Percentiles rank a stretch among this genome's conserved stretches.
Conservation (phyloP, 2,329 filamentous ascomycete genomes). For the Penicillium occitanis region DNA sequence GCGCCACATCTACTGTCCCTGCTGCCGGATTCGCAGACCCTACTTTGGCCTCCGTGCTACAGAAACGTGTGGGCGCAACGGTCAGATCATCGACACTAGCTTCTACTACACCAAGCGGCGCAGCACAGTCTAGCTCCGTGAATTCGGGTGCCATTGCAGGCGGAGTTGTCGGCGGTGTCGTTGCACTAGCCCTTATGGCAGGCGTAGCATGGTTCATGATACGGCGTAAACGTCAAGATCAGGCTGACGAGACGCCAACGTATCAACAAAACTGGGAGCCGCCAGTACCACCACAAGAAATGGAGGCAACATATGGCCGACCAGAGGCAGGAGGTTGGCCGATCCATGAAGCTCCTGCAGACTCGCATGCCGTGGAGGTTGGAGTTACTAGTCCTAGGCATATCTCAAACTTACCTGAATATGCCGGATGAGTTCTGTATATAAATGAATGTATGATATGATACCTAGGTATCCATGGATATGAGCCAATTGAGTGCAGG, state of each 20-base stretch:
- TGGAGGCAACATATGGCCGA: background rate
- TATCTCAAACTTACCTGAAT: background rate
- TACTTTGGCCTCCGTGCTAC: slow-evolving; percentile 2
- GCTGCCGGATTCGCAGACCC: slow-evolving; percentile 7
- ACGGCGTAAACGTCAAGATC: background rate
- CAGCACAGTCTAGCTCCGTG: background rate
- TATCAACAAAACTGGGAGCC: background rate
- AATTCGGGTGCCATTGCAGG: slow-evolving; percentile 21
- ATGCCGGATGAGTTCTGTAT: background rate
- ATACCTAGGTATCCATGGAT: background rate
- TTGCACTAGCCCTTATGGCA: slow-evolving; percentile 8
- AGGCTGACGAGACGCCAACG: background rate
- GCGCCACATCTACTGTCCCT: slow-evolving; percentile 8
- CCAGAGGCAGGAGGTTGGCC: background rate
- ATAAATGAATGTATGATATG: background rate
- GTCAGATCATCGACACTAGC: background rate
- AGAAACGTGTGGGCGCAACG: background rate
- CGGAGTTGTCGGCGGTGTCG: slow-evolving; percentile 19
- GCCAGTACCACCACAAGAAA: background rate
- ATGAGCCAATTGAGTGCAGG: background rate
- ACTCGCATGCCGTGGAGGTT: background rate
- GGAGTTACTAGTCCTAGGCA: background rate
- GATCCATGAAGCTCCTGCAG: background rate
- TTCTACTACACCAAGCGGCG: background rate
- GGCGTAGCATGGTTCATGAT: background rate